Base-by-base conservation (phyloP, 805 yeast genomes). In the Nakazawaea ernobii region DNA sequence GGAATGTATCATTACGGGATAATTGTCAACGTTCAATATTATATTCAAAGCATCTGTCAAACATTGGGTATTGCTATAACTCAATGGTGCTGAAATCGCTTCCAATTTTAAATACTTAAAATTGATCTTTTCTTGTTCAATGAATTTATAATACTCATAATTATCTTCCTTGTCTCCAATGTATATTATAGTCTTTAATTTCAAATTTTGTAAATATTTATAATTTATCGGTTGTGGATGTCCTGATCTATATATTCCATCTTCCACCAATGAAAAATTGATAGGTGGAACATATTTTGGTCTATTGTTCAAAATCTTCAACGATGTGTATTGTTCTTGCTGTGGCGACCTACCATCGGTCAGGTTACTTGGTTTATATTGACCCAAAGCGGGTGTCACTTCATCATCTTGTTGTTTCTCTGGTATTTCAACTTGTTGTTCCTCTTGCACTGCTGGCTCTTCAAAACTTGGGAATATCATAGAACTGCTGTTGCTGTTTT, bases 151-250 rank as follows among this genome's bases (percentile, higher is more conserved):
- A 65, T 92, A 91, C 29, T 81, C 88, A 15, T 58, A 71, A 66
- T 63, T 74, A 53, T 70, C 91, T 46, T 66, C 82, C 63, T 76
- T 88, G 59, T 95, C 97, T 2, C 92, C 92, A 8, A 84, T 65
- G 58, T 86, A 88, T 37, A 92, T 83, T 39, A 92, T 88, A 0
- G 97, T 90, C 55, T 79, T 80, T 50, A 92, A 65, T 32, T 80
- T 71, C 42, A 94, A 66, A 28, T 81, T 83, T 54, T 76, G 75
- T 20, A 92, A 71, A 55, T 88, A 94, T n/a, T 84, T 79, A 58
- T 81, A 88, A 66, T 90, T 92, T 53, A 82, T 76, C 0, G 88
- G 86, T 70, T 89, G 86, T 1, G 99, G 99, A 59, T 91, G 95
- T 1, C 99, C 99, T 1, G 95, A 84, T 15, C 99, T 69, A 62